Conservation (phyloP, 495 filamentous ascomycete species). For the Cladorrhinum samala region DNA sequence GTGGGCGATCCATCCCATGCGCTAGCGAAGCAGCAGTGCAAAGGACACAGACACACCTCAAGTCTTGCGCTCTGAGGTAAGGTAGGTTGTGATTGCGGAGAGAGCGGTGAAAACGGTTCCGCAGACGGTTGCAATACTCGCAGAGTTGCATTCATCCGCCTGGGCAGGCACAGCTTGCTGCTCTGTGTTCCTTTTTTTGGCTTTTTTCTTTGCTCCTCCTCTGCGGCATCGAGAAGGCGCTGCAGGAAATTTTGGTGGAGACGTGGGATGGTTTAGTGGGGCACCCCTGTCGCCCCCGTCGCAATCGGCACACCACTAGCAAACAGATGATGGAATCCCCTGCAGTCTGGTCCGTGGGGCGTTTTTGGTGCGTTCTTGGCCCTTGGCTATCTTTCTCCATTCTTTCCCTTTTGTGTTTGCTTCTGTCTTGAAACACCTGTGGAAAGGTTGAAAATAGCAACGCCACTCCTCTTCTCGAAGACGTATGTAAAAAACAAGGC, state of each 20-base stretch:
- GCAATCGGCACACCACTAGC: neutral
- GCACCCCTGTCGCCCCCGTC: neutral
- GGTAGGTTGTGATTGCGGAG: neutral
- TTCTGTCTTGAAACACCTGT: too few species aligned
- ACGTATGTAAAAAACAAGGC: too few species aligned
- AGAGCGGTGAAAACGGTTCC: neutral
- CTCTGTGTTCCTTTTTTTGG: neutral
- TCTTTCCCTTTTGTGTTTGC: too few species aligned
- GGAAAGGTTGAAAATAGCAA: too few species aligned
- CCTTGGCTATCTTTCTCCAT: too few species aligned
- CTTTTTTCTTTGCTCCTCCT: constrained; percentile 1
- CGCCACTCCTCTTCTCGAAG: too few species aligned
- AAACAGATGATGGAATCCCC: neutral
- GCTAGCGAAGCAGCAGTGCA: neutral
- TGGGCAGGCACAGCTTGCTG: neutral
- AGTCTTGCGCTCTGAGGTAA: constrained; percentile 1
- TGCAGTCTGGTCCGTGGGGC: neutral
- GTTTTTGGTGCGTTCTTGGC: too few species aligned
- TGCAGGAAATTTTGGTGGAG: neutral
- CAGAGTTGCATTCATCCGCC: too few species aligned
- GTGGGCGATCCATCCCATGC: constrained; percentile 9
- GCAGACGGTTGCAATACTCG: too few species aligned
- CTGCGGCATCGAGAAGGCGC: constrained; percentile 1
- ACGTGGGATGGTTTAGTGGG: neutral
- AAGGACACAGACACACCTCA: neutral